Evolutionary conservation across 176 grass and related monocot species (phyloP).

Genomic region (Elaeis guineensis): DNA sequence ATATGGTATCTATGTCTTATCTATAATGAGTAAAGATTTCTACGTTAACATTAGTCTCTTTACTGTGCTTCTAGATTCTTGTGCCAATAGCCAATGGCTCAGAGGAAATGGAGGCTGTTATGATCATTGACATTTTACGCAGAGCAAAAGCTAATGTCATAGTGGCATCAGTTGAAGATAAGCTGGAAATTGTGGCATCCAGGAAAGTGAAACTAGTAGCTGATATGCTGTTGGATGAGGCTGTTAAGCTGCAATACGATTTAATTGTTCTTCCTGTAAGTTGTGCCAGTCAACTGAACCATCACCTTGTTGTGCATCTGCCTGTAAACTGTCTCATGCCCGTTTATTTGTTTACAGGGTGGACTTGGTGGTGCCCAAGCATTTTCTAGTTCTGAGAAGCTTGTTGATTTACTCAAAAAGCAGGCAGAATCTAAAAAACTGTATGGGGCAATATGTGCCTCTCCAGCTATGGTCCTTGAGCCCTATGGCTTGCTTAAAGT

Average conservation of each 20-base stretch:
- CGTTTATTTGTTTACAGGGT: constrained; percentile 35
- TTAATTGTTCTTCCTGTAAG: constrained; percentile 88
- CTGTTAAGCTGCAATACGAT: constrained; percentile 62
- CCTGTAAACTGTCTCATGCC: constrained; percentile 34
- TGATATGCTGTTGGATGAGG: constrained; percentile 71
- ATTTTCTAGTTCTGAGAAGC: constrained; percentile 48
- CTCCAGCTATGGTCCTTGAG: constrained; percentile 67
- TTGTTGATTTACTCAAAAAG: constrained; percentile 61
- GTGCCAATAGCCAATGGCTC: constrained; percentile 93
- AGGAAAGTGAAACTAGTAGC: constrained; percentile 84
- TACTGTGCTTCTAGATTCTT: constrained; percentile 42
- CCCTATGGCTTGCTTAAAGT: constrained; percentile 74
- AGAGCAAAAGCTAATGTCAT: constrained; percentile 75
- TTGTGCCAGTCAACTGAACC: neutral
- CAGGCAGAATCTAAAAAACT: constrained; percentile 52
- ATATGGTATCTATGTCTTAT: too few species aligned
- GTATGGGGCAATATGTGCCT: constrained; percentile 88
- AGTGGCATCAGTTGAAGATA: constrained; percentile 73
- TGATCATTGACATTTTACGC: constrained; percentile 72
- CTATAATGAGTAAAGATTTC: too few species aligned
- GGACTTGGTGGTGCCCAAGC: constrained; percentile 61
- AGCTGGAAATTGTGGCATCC: constrained; percentile 61
- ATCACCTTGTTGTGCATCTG: neutral
- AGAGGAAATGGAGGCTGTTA: constrained; percentile 85
- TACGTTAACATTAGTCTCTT: neutral